These are phyloP conservation scores for Paraglomus occultum DNA, from an alignment of 192 early-diverging fungal species.

Conservation along the genomic window DNA sequence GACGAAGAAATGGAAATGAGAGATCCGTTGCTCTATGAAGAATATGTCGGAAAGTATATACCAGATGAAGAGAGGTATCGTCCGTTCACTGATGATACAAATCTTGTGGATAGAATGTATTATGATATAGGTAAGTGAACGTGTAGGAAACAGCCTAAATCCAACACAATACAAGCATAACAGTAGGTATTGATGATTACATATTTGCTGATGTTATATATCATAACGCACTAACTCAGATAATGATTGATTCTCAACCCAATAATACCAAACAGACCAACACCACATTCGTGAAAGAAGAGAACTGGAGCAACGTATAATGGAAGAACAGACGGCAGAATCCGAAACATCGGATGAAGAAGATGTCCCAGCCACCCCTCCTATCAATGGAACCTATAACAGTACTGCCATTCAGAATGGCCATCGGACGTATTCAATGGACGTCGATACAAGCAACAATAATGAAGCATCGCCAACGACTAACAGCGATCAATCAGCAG, in stretches of 20 bases:
- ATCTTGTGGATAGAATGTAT: slow-evolving; percentile 37
- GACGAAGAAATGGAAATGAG: slow-evolving; percentile 39
- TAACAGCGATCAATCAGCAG: too few relatives aligned
- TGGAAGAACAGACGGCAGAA: slow-evolving; percentile 36
- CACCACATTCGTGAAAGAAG: slow-evolving; percentile 33
- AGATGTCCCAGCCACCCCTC: too few relatives aligned
- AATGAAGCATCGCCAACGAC: too few relatives aligned
- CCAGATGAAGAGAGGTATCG: slow-evolving; percentile 28
- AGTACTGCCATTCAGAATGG: too few relatives aligned
- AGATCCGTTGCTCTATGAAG: slow-evolving; percentile 43
- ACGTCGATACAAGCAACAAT: too few relatives aligned
- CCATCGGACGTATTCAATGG: too few relatives aligned
- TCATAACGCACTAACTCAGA: too few relatives aligned
- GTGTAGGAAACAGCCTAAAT: too few relatives aligned
- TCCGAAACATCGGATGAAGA: slow-evolving; percentile 39
- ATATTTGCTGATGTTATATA: too few relatives aligned
- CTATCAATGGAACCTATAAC: too few relatives aligned
- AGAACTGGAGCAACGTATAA: slow-evolving; percentile 16
- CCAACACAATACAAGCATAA: too few relatives aligned
- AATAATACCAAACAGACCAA: slow-evolving; percentile 27
- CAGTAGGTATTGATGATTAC: too few relatives aligned
- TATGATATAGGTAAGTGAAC: slow-evolving; percentile 29
- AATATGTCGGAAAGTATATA: slow-evolving; percentile 43
- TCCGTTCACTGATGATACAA: slow-evolving; percentile 36
- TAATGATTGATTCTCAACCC: neutral